Percentiles rank a stretch among this genome's conserved stretches.
Conservation (phyloP, 2,329 filamentous ascomycete species). For the Pseudocercospora musae region DNA sequence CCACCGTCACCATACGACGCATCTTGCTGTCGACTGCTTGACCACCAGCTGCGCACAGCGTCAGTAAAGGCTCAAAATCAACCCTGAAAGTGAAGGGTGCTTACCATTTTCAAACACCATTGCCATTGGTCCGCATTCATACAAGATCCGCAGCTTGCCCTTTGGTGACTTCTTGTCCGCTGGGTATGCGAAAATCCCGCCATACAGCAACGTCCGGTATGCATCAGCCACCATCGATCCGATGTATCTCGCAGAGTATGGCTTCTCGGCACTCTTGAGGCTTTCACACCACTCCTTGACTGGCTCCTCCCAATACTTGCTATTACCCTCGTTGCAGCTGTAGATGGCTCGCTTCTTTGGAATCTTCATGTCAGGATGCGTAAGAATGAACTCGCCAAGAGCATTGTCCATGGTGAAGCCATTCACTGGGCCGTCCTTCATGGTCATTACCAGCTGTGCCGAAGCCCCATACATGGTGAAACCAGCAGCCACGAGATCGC, state of each 20-base stretch:
- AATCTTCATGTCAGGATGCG: constrained; percentile 89
- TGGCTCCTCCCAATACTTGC: constrained; percentile 87
- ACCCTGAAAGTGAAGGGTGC: constrained; percentile 29
- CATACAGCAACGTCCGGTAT: constrained; percentile 91
- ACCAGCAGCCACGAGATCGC: constrained; percentile 87
- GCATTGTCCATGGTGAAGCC: constrained; percentile 97
- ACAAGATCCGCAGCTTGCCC: constrained; percentile 94
- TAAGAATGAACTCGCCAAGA: constrained; percentile 97
- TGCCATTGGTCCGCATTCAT: constrained; percentile 98
- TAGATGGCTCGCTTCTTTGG: constrained; percentile 82
- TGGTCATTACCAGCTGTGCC: constrained; percentile 92
- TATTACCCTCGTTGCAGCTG: constrained; percentile 98
- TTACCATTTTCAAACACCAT: constrained; percentile 97
- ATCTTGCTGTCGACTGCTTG: constrained; percentile 89
- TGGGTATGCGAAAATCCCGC: constrained; percentile 95
- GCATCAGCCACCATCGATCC: constrained; percentile 98
- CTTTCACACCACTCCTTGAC: constrained; percentile 86
- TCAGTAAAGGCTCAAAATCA: constrained; percentile 15
- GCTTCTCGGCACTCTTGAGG: constrained; percentile 74
- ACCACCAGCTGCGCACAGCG: constrained; percentile 66
- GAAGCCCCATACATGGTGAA: constrained; percentile 99
- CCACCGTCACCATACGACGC: constrained; percentile 82
- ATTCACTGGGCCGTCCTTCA: constrained; percentile 88
- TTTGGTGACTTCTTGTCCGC: constrained; percentile 98
- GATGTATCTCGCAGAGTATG: constrained; percentile 93